These are phyloP conservation scores for Pedinophyceae sp. DNA, from an alignment of 139 green algal species.

Conservation along the genomic window DNA sequence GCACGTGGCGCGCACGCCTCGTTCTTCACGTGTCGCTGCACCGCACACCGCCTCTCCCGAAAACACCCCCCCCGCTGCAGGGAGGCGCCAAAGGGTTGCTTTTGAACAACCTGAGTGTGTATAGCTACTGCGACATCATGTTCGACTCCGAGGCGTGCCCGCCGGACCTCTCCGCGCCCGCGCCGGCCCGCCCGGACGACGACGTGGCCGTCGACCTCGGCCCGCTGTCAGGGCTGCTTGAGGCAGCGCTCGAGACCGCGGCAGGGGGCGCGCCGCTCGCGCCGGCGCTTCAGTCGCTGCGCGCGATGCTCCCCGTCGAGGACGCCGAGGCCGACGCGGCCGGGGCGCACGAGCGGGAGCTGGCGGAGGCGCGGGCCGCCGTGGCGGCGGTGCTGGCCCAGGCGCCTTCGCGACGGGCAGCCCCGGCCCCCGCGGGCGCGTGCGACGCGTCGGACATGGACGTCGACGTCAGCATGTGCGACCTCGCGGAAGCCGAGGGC, in stretches of 20 bases:
- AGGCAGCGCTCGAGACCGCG: neutral
- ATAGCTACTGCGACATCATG: constrained; percentile 42
- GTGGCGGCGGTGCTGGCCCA: constrained; percentile 4
- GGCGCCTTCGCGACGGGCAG: too few species aligned
- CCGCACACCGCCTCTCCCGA: neutral
- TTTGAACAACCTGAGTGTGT: constrained; percentile 55
- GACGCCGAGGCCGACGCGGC: constrained; percentile 1
- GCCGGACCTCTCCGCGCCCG: too few species aligned
- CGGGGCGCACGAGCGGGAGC: constrained; percentile 1
- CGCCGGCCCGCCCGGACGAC: too few species aligned
- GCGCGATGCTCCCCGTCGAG: constrained; percentile 7
- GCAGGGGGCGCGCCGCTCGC: neutral
- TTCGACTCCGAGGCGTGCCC: constrained; percentile 59
- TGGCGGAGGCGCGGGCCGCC: constrained; percentile 1
- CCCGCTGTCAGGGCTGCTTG: constrained; percentile 9
- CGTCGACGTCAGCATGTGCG: neutral
- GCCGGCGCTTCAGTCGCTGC: constrained; percentile 4
- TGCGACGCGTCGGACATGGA: neutral
- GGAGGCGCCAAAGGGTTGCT: constrained; percentile 35
- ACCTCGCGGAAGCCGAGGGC: neutral
- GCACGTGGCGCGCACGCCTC: constrained; percentile 34
- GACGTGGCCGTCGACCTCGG: constrained; percentile 17
- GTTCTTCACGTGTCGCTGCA: neutral
- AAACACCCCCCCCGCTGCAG: neutral
- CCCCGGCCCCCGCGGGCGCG: too few species aligned